Evolutionary conservation across 1,139 yeast species (phyloP).

Genomic region (Diutina ranongensis): DNA sequence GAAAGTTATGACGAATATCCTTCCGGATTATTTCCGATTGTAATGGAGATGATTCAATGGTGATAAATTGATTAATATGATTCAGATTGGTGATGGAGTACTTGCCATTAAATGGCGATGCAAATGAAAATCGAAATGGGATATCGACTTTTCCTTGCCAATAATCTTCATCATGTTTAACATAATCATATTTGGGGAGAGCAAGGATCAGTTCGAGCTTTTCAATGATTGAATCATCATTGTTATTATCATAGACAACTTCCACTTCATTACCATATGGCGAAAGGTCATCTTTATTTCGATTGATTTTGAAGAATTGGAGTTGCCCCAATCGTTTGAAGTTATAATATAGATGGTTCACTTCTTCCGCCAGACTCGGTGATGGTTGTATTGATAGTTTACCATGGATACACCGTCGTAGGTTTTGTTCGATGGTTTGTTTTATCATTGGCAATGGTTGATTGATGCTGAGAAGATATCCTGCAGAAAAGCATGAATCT

Average conservation of each 20-base stretch:
- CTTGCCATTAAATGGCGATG: background rate
- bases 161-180: background rate
- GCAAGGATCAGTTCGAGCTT: background rate
- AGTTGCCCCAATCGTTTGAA: background rate
- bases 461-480: no score
- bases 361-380: background rate
- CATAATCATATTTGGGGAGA: background rate
- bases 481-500: no score
- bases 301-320: background rate
- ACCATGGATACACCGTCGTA: background rate
- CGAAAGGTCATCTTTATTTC: background rate
- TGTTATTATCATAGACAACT: background rate
- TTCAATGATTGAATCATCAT: background rate
- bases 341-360: background rate
- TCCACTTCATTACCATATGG: background rate
- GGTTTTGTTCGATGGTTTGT: background rate
- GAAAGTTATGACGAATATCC: conserved; percentile 1
- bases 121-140: background rate
- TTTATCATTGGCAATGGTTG: no score
- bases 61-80: background rate
- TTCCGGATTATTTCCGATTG: background rate
- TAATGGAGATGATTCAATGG: background rate
- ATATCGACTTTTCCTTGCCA: background rate
- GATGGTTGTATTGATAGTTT: background rate
- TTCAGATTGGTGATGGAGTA: background rate